Evolutionary conservation across 179 eudicot genomes (phyloP), one percentile per base, ranked within the genome.

Genomic region (Pouteria campechiana): DNA sequence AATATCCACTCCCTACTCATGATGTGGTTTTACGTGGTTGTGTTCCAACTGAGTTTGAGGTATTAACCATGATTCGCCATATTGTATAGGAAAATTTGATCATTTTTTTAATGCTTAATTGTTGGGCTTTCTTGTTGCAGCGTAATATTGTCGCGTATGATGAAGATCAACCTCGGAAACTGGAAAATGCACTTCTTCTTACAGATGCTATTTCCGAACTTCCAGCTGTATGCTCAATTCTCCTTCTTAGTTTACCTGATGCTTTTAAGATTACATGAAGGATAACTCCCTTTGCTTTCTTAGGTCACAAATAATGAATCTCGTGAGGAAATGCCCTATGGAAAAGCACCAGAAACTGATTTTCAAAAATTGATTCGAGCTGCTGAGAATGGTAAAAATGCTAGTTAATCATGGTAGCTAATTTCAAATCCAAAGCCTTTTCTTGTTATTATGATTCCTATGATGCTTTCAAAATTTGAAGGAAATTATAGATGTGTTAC

Each of bases 11-110:
- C 58, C 98, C 96, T 23, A 76, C 87, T 6, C 95, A 90, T 67
- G 94, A 86, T 53, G 95, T 79, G 35, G 70, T 86, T 11, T 77
- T 79, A 37, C 68, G 57, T 59, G 72, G 68, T 48, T 63, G 84
- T 78, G 74, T 90, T 37, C 82, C 95, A 12, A n/a, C 44, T 40
- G 92, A 86, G 61, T 90, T 90, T 65, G 94, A 86, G 98, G 95
- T 85, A 75, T 30, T 19, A 44, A 30, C 45, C 28, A 40, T 20
- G 11, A 8, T 27, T 25, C 11, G 7, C 15, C 32, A 13, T 19
- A 10, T 31, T 52, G 17, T 7, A 19, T 28, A 32, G 37, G 21
- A 11, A 30, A 39, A 2, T 39, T 30, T 28, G 24, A 41, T 40
- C 41, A 31, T 18, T 44, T 12, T 29, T 51, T 33, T 41, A 30